Conservation (phyloP, 768 basidiomycete genomes). For the Fomitopsis pulvina region DNA sequence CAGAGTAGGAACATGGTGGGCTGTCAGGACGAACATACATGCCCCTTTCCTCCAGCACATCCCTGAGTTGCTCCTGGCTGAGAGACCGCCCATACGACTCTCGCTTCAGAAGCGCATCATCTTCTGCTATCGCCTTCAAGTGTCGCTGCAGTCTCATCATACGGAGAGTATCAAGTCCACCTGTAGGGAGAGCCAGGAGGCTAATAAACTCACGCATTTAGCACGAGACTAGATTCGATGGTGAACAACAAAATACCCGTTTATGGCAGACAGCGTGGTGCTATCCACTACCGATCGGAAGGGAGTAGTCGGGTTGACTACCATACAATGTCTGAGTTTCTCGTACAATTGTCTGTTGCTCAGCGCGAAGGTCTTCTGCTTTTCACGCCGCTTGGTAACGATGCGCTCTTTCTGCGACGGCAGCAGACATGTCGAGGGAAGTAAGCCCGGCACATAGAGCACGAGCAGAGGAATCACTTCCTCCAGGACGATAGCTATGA, state of each 20-base stretch:
- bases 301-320: slow-evolving; percentile 25
- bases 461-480: slow-evolving; percentile 81
- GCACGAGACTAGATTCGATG: not conserved
- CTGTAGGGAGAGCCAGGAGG: slow-evolving; percentile 29
- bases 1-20: not conserved
- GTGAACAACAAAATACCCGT: slow-evolving; percentile 43
- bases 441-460: slow-evolving; percentile 76
- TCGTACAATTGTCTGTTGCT: slow-evolving; percentile 15
- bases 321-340: slow-evolving; percentile 14
- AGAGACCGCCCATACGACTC: slow-evolving; percentile 41
- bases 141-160: slow-evolving; percentile 30
- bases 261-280: slow-evolving; percentile 35
- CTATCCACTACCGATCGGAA: slow-evolving; percentile 24
- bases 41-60: slow-evolving; percentile 71
- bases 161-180: slow-evolving; percentile 30
- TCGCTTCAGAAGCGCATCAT: slow-evolving; percentile 55
- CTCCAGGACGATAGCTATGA: slow-evolving; percentile 69
- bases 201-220: not conserved
- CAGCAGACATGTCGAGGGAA: slow-evolving; percentile 83
- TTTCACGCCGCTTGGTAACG: slow-evolving; percentile 41
- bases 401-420: slow-evolving; percentile 73
- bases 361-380: slow-evolving; percentile 25
- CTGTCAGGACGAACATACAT: slow-evolving; percentile 37
- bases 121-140: slow-evolving; percentile 38
- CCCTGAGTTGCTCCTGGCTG: slow-evolving; percentile 47